These are phyloP conservation scores for Chlorella vulgaris DNA, from an alignment of 139 green algal genomes.

Conservation along the genomic window DNA sequence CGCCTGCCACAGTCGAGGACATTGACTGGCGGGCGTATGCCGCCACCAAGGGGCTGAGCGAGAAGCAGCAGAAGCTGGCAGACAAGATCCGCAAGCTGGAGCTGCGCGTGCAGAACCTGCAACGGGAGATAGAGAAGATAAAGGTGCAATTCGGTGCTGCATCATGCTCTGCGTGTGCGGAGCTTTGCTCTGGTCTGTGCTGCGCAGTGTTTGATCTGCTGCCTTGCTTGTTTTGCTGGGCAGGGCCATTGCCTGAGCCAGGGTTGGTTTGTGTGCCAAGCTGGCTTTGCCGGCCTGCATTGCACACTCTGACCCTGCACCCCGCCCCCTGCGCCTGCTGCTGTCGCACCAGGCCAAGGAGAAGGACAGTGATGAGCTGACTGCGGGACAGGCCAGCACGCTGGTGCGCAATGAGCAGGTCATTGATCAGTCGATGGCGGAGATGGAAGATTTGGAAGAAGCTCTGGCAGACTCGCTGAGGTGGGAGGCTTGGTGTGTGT, in stretches of 20 bases:
- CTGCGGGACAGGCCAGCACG: constrained; percentile 63
- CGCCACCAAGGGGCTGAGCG: constrained; percentile 69
- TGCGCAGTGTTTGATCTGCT: neutral
- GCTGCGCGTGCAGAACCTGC: constrained; percentile 77
- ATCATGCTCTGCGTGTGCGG: no score
- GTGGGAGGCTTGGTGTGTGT: neutral
- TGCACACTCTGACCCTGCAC: neutral
- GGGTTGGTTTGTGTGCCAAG: neutral
- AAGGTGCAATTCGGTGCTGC: no score
- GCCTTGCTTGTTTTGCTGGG: no score
- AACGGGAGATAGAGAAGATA: constrained; percentile 82
- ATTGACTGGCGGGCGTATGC: constrained; percentile 74
- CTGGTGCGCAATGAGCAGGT: constrained; percentile 39
- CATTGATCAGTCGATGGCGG: constrained; percentile 45
- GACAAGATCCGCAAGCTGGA: constrained; percentile 86
- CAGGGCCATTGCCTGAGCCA: no score
- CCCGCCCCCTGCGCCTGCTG: neutral
- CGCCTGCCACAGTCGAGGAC: constrained; percentile 3
- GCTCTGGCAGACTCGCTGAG: constrained; percentile 64
- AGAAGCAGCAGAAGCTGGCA: constrained; percentile 89
- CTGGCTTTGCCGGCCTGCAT: neutral
- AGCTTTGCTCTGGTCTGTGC: neutral
- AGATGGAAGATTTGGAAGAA: constrained; percentile 92
- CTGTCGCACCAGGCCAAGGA: constrained; percentile 76
- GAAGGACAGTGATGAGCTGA: constrained; percentile 64